phyloP scores from a whole-genome alignment of 345 rosid genomes.

The Lagerstroemia speciosa region DNA sequence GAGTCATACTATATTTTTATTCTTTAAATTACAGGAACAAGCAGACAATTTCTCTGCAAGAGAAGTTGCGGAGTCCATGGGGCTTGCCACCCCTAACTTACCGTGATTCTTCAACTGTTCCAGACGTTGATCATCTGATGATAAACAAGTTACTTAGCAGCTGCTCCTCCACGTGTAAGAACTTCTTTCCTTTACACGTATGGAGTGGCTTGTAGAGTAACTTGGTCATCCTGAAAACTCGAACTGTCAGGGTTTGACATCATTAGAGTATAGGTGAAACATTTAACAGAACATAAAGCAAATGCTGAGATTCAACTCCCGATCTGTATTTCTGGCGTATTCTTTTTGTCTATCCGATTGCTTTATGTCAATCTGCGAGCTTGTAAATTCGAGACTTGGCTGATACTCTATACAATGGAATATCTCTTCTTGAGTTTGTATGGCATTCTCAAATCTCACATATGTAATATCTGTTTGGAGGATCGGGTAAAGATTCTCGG shows the following conservation, averaged over 20 bases:
- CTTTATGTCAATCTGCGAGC: no score
- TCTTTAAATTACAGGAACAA: slow-evolving; percentile 51
- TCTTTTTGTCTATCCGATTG: neutral
- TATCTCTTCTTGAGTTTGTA: neutral
- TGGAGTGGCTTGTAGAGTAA: neutral
- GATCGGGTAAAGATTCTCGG: no score
- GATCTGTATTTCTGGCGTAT: neutral
- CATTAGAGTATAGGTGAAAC: neutral
- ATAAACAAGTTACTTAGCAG: neutral
- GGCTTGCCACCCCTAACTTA: slow-evolving; percentile 46
- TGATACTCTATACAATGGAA: neutral
- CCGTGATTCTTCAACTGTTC: slow-evolving; percentile 10
- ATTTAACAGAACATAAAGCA: neutral
- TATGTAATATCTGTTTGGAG: no score
- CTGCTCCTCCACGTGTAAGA: neutral
- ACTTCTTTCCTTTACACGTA: neutral
- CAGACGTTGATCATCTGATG: neutral
- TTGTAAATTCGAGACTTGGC: neutral
- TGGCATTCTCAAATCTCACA: no score
- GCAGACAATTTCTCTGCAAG: slow-evolving; percentile 54
- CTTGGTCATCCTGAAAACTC: neutral
- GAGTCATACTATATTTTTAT: neutral
- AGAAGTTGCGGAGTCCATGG: slow-evolving; percentile 72
- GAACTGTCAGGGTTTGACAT: no score
- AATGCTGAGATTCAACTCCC: neutral